Evolutionary conservation across 306 rosid species (phyloP).

Genomic region (Oxytropis ochrocephala): DNA sequence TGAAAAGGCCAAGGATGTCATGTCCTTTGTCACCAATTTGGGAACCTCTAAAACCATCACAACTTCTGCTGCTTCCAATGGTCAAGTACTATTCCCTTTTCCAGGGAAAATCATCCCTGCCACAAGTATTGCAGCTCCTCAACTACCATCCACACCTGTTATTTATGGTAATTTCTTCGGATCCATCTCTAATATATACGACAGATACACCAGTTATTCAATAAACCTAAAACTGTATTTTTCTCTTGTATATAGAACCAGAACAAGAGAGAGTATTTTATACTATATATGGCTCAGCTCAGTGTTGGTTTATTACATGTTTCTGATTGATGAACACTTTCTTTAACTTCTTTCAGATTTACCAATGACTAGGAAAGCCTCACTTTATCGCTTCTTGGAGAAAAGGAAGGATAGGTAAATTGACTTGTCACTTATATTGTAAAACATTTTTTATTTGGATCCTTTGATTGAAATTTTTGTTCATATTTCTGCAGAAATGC

Average conservation of each 20-base stretch:
- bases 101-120: too few relatives aligned
- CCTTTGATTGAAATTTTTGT: background rate
- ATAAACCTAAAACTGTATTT: too few relatives aligned
- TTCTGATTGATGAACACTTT: constrained; percentile 1
- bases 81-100: too few relatives aligned
- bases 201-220: too few relatives aligned
- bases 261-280: too few relatives aligned
- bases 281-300: too few relatives aligned
- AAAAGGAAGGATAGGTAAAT: constrained; percentile 69
- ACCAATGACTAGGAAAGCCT: constrained; percentile 76
- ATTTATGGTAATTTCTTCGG: constrained; percentile 44
- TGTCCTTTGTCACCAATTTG: constrained; percentile 47
- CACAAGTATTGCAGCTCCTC: background rate
- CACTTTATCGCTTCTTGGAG: constrained; percentile 76
- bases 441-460: background rate
- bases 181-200: background rate
- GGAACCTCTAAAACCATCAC: background rate
- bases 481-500: constrained; percentile 43
- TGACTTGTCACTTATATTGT: too few relatives aligned
- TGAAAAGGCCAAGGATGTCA: constrained; percentile 59
- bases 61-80: background rate
- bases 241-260: too few relatives aligned
- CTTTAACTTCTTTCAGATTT: constrained; percentile 48
- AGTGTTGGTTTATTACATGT: too few relatives aligned
- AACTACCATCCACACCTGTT: constrained; percentile 35